phyloP scores from a whole-genome alignment of 1,284 basidiomycete species.

The Phenoliferia sp. region DNA sequence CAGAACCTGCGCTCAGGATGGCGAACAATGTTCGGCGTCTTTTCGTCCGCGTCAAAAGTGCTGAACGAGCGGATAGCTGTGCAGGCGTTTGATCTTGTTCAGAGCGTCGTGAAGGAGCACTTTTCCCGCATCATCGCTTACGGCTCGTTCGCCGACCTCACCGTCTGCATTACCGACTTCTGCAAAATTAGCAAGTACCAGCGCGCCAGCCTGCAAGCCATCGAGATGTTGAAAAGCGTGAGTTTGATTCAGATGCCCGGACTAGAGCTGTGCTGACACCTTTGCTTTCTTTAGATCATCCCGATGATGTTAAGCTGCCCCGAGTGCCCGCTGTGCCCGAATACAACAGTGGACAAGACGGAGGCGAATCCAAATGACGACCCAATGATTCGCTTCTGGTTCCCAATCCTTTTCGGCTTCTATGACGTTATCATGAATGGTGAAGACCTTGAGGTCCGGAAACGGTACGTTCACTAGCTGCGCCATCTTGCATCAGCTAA shows the following conservation, averaged over 20 bases:
- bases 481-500: background rate
- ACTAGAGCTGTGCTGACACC: background rate
- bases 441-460: slow-evolving; percentile 94
- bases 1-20: slow-evolving; percentile 97
- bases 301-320: slow-evolving; percentile 83
- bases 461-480: slow-evolving; percentile 60
- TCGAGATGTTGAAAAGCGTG: slow-evolving; percentile 76
- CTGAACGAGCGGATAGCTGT: slow-evolving; percentile 76
- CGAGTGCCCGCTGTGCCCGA: slow-evolving; percentile 61
- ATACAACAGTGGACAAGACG: slow-evolving; percentile 21
- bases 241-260: background rate
- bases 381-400: slow-evolving; percentile 92
- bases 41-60: slow-evolving; percentile 90
- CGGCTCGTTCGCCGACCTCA: slow-evolving; percentile 92
- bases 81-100: slow-evolving; percentile 95
- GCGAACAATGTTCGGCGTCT: slow-evolving; percentile 98
- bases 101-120: slow-evolving; percentile 82
- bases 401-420: slow-evolving; percentile 91
- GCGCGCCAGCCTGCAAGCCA: slow-evolving; percentile 92
- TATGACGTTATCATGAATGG: slow-evolving; percentile 99
- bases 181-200: slow-evolving; percentile 99
- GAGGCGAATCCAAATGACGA: slow-evolving; percentile 56
- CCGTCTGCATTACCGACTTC: slow-evolving; percentile 97
- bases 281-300: slow-evolving; percentile 52
- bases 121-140: slow-evolving; percentile 85